Conservation (phyloP, 345 rosid genomes). For the Aurinia saxatilis region DNA sequence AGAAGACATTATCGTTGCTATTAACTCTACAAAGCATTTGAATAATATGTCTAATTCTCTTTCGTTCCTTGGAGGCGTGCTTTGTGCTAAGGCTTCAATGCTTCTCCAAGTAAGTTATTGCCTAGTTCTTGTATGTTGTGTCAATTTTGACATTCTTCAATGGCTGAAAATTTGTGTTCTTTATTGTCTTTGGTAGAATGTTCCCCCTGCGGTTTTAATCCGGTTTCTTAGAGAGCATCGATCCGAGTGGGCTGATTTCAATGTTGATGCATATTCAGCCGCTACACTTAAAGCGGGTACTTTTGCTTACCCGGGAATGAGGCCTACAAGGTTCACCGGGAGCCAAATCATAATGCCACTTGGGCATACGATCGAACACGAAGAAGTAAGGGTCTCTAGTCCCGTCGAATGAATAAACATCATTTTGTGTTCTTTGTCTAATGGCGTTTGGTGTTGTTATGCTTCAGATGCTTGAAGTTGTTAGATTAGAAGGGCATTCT, state of each 20-base stretch:
- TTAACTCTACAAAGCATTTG: constrained; percentile 70
- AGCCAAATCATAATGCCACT: constrained; percentile 97
- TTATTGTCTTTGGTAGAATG: constrained; percentile 46
- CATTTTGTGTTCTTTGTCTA: neutral
- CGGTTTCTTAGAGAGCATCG: constrained; percentile 98
- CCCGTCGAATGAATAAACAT: neutral
- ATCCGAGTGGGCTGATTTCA: constrained; percentile 98
- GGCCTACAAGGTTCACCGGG: constrained; percentile 91
- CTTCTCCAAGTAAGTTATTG: constrained; percentile 64
- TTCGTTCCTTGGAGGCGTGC: constrained; percentile 77
- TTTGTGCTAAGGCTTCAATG: constrained; percentile 99
- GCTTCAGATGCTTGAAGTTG: constrained; percentile 81
- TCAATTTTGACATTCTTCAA: neutral
- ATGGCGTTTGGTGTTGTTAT: constrained; percentile 1
- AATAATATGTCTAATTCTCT: constrained; percentile 44
- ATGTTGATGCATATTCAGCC: constrained; percentile 95
- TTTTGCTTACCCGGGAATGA: constrained; percentile 83
- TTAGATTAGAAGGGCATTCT: constrained; percentile 93
- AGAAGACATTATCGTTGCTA: constrained; percentile 82
- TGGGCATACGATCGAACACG: constrained; percentile 94
- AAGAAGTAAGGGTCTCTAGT: constrained; percentile 52
- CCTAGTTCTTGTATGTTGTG: neutral
- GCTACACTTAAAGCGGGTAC: constrained; percentile 73
- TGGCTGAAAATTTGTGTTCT: neutral
- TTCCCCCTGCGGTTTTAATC: constrained; percentile 88